Percentiles rank a stretch among this genome's conserved stretches.
Evolutionary conservation across 305 asterid genomes (phyloP).

Genomic region (Ajuga reptans): DNA sequence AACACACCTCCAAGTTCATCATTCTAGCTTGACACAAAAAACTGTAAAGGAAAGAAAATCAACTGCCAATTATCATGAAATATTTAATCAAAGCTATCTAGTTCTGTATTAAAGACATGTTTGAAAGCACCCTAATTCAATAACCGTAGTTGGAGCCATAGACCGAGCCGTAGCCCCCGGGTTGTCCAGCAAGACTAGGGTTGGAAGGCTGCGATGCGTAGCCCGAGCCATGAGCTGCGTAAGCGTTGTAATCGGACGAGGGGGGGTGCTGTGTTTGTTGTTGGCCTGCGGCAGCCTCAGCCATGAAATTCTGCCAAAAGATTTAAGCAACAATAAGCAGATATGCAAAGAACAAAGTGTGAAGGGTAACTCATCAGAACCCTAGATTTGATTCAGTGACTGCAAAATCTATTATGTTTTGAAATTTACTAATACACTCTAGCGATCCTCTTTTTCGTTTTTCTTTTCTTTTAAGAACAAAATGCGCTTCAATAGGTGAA

Average conservation of each 20-base stretch:
- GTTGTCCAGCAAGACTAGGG: constrained; percentile 44
- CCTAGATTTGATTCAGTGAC: too few relatives aligned
- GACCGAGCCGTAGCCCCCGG: constrained; percentile 53
- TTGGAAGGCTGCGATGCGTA: constrained; percentile 47
- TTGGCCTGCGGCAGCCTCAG: constrained; percentile 33
- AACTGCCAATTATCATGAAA: constrained; percentile 8
- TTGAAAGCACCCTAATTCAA: constrained; percentile 20
- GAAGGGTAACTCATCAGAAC: too few relatives aligned
- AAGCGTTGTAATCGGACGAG: constrained; percentile 41
- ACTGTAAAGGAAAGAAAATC: background rate
- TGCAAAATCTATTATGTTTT: too few relatives aligned
- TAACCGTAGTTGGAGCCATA: constrained; percentile 59
- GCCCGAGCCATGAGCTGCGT: constrained; percentile 29
- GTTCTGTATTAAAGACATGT: too few relatives aligned
- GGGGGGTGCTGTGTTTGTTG: constrained; percentile 34
- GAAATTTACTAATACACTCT: too few relatives aligned
- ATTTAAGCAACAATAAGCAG: background rate
- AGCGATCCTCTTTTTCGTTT: too few relatives aligned
- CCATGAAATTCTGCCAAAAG: constrained; percentile 24
- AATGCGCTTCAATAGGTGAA: too few relatives aligned
- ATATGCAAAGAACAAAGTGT: background rate
- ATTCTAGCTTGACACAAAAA: too few relatives aligned
- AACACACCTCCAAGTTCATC: background rate
- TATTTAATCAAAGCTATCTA: too few relatives aligned
- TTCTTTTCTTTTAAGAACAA: too few relatives aligned